Evolutionary conservation across 139 green algal species (phyloP), one percentile per base, ranked within the genome.

Genomic region (Tetradesmus obliquus): DNA sequence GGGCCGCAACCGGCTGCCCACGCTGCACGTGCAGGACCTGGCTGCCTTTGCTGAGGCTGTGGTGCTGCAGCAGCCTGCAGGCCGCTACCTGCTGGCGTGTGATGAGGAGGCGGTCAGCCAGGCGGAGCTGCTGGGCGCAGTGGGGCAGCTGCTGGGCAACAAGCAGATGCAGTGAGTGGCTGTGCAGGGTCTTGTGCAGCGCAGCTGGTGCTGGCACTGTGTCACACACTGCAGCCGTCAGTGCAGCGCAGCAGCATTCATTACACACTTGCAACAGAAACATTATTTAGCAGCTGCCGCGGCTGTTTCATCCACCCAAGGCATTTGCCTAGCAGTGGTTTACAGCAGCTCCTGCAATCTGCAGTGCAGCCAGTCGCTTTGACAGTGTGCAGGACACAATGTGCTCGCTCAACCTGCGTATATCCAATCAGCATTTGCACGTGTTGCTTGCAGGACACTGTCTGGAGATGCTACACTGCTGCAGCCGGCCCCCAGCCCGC

Each of bases 1-100:
- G 3, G 94, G 94, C 22, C 79, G 55, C 88, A 96, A 96, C 92
- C 45, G 87, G 19, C 81, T 96, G 53, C 95, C 95, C 51, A 95
- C 93, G 22, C 58, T 95, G 81, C 94, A 96, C 83, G 91, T 96
- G 54, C 66, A 82, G 15, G 94, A 96, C 76, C 60, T 94, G 57
- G 93, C 94, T 6, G 82, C 72, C 0, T 96, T 94, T 82, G 53
- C 91, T 20, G 87, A 90, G 51, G 90, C 91, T 53, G 87, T 94
- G 55, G 86, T 19, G 45, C 71, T 22, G 32, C 90, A 84, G 83
- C 79, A 74, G 88, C 69, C 55, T 54, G 53, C 57, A 22, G 22
- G 54, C 80, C 87, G 87, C 72, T 84, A 87, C 32, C 58, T 82
- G 88, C 79, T 82, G 79, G 91, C 90, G 82, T 76, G 66, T 1